Conservation (phyloP, 176 grass and related monocot genomes). For the Cenchrus fungigraminus region DNA sequence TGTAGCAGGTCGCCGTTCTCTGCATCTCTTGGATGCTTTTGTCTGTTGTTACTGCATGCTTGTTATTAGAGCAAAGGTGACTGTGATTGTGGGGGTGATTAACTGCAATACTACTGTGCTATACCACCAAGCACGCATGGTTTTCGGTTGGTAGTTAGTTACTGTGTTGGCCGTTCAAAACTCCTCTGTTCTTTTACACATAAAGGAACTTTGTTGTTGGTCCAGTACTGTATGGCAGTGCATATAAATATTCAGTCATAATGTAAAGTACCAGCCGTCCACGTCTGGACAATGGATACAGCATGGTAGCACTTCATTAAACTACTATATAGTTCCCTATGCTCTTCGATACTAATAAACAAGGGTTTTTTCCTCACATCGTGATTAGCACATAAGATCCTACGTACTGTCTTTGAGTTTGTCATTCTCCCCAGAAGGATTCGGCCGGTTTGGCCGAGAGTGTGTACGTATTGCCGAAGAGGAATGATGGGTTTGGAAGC, state of each 20-base stretch:
- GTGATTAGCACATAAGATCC: constrained; percentile 37
- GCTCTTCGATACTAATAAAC: constrained; percentile 43
- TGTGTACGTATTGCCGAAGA: neutral
- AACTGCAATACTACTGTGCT: neutral
- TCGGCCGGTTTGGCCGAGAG: neutral
- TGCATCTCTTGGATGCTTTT: neutral
- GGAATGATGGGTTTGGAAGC: constrained; percentile 54
- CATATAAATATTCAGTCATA: neutral
- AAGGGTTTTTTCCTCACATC: neutral
- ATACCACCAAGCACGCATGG: neutral
- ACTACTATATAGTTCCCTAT: neutral
- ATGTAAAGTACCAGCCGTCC: neutral
- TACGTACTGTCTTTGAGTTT: constrained; percentile 18
- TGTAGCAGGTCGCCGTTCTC: neutral
- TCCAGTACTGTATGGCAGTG: neutral
- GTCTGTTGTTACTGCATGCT: constrained; percentile 13
- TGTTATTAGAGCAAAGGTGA: neutral
- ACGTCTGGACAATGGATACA: neutral
- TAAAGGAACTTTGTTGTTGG: neutral
- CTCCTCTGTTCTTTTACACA: neutral
- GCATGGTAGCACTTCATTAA: neutral
- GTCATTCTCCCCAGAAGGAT: constrained; percentile 53
- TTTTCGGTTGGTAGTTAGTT: neutral
- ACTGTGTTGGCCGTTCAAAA: neutral
- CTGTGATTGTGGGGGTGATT: neutral